Base-by-base conservation (phyloP, 306 rosid genomes). In the Dryas alaskensis region DNA sequence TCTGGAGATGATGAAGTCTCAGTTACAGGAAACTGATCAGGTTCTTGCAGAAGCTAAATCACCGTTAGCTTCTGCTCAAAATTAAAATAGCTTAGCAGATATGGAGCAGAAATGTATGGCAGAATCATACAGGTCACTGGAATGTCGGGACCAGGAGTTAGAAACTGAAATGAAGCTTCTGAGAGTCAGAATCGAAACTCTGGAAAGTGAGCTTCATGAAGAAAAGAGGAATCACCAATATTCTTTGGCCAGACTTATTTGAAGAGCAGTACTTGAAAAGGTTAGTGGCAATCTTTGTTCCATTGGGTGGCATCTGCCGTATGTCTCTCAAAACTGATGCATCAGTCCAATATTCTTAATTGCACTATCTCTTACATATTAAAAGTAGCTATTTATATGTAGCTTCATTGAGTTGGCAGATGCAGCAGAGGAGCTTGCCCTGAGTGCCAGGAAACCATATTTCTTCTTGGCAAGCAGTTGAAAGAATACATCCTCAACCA, bases 41-140 rank as follows among this genome's bases (percentile, higher is more conserved):
- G 96, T 88, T 84, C 88, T 95, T 61, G 88, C 88, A 46, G 98
- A 95, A 74, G 89, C 85, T 63, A 88, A 85, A 82, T 89, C 84
- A 79, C 93, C 88, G 22, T 81, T 95, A 77, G 86, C 92, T 72
- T 90, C 94, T 67, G 88, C 92, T 75, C 80, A 81, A 76, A 90
- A 84, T 44, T 87, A 98, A 48, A 95, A 92, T 84, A 84, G 96
- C 85, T 80, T 95, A 74, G 80, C 92, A 51, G 99, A 95, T 82
- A 95, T 97, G 2, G 98, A 95, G 90, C 88, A 92, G 59, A 95
- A 90, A 82, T 95, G 99, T 70, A 92, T 95, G 99, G 97, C 96
- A 69, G 98, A 95, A 76, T 95, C 99, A 0, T 95, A 95, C 81
- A 83, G 95, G 67, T 88, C 96, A 70, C 97, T 95, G 67, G 99